Evolutionary conservation across 2,329 filamentous ascomycete genomes (phyloP).

Genomic region (Alternaria alternata): DNA sequence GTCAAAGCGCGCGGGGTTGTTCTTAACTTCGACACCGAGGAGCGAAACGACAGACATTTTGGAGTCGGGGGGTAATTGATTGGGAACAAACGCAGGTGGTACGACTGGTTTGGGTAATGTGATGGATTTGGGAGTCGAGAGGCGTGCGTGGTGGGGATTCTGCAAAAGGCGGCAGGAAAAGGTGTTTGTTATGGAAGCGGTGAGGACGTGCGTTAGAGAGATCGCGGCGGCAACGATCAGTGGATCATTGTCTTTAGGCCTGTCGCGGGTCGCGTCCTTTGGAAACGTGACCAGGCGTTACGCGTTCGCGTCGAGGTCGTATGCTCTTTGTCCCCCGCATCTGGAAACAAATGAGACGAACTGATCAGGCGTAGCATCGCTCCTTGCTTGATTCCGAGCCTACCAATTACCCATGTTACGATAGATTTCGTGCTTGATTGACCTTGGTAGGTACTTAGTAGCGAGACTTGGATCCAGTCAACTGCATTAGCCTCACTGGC

Average conservation of each 20-base stretch:
- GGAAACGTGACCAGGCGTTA: conserved; percentile 29
- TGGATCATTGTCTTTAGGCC: conserved; percentile 10
- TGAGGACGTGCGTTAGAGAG: conserved; percentile 33
- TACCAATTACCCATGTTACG: not conserved
- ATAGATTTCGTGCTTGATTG: not conserved
- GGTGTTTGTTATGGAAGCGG: conserved; percentile 32
- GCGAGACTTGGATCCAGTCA: conserved; percentile 9
- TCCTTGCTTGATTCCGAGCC: not conserved
- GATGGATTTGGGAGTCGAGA: conserved; percentile 2
- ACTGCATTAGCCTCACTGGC: conserved; percentile 10
- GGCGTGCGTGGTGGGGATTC: conserved; percentile 13
- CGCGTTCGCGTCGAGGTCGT: conserved; percentile 21
- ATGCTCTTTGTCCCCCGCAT: not conserved
- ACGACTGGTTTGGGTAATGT: not conserved
- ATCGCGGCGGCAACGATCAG: conserved; percentile 31
- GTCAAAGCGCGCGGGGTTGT: conserved; percentile 95
- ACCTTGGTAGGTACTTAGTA: conserved; percentile 3
- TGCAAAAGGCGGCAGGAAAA: conserved; percentile 17
- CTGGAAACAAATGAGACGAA: not conserved
- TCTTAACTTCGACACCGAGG: conserved; percentile 92
- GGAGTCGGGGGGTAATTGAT: conserved; percentile 26
- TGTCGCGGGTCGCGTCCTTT: conserved; percentile 18
- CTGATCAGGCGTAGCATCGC: not conserved
- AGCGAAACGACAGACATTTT: conserved; percentile 96
- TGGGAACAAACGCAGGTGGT: not conserved